Percentiles rank a stretch among this genome's conserved stretches.
phyloP scores from a whole-genome alignment of 768 basidiomycete species.

The Paxillus involutus region DNA sequence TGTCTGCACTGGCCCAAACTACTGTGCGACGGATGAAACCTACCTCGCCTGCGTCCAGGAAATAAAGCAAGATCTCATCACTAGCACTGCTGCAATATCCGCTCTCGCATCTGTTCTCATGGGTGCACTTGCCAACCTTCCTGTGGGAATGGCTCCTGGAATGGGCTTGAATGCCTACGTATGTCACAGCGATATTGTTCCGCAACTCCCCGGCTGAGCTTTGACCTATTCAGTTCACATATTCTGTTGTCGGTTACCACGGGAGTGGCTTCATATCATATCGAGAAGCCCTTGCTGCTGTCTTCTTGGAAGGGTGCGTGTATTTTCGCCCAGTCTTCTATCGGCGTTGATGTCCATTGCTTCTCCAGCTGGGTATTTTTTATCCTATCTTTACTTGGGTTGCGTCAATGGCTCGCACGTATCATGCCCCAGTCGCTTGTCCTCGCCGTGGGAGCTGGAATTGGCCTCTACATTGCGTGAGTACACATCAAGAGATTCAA shows the following conservation, averaged over 20 bases:
- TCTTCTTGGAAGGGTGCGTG: constrained; percentile 82
- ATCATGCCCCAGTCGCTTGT: constrained; percentile 88
- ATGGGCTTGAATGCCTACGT: constrained; percentile 83
- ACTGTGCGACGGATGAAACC: constrained; percentile 48
- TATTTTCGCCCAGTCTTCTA: background rate
- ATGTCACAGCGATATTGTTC: constrained; percentile 24
- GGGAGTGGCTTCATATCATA: constrained; percentile 71
- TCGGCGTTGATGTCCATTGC: background rate
- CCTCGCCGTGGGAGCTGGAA: constrained; percentile 82
- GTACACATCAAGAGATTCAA: constrained; percentile 25
- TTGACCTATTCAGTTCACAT: constrained; percentile 62
- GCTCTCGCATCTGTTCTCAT: constrained; percentile 77
- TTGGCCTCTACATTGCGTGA: constrained; percentile 84
- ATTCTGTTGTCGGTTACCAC: constrained; percentile 85
- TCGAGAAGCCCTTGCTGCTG: constrained; percentile 77
- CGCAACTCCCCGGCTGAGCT: background rate
- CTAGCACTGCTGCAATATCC: constrained; percentile 75
- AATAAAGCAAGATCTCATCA: constrained; percentile 76
- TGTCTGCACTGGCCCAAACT: constrained; percentile 61
- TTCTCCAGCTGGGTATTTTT: constrained; percentile 74
- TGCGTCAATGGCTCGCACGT: constrained; percentile 88
- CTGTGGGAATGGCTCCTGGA: constrained; percentile 86
- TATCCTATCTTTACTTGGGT: constrained; percentile 72
- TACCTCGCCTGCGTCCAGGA: constrained; percentile 62
- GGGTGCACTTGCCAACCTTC: constrained; percentile 85